Evolutionary conservation across 1,284 basidiomycete genomes (phyloP).

Genomic region (Mrakiaceae sp.): DNA sequence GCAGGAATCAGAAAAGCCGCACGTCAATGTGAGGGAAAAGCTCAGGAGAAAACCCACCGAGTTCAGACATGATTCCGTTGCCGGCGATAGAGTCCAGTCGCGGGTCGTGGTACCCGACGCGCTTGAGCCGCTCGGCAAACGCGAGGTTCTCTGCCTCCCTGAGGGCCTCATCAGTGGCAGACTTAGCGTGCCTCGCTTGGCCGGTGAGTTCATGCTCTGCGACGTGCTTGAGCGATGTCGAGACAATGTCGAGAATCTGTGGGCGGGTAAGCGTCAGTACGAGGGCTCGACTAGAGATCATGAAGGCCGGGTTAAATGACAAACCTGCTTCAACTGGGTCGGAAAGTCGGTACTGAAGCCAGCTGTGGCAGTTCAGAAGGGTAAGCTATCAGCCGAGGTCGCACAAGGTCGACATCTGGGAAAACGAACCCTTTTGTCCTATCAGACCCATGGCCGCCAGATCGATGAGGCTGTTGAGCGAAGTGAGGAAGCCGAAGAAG

Average conservation of each 20-base stretch:
- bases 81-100: constrained; percentile 67
- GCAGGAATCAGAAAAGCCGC: neutral
- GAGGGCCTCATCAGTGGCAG: constrained; percentile 37
- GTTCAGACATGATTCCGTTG: constrained; percentile 68
- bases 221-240: constrained; percentile 56
- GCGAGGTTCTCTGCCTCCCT: constrained; percentile 24
- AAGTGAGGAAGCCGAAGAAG: constrained; percentile 77
- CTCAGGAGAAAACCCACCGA: constrained; percentile 40
- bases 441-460: constrained; percentile 87
- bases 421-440: constrained; percentile 73
- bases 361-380: constrained; percentile 39
- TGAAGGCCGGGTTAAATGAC: no score
- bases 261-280: no score
- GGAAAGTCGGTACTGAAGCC: constrained; percentile 69
- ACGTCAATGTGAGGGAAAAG: no score
- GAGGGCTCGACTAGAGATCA: no score
- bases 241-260: constrained; percentile 70
- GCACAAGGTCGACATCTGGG: neutral
- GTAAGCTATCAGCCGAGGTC: neutral
- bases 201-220: constrained; percentile 22
- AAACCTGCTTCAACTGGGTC: constrained; percentile 49
- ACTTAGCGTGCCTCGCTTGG: constrained; percentile 32
- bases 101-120: constrained; percentile 66
- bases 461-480: constrained; percentile 76
- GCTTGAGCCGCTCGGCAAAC: constrained; percentile 32